Evolutionary conservation across 305 asterid genomes (phyloP).

Genomic region (Ajuga reptans): DNA sequence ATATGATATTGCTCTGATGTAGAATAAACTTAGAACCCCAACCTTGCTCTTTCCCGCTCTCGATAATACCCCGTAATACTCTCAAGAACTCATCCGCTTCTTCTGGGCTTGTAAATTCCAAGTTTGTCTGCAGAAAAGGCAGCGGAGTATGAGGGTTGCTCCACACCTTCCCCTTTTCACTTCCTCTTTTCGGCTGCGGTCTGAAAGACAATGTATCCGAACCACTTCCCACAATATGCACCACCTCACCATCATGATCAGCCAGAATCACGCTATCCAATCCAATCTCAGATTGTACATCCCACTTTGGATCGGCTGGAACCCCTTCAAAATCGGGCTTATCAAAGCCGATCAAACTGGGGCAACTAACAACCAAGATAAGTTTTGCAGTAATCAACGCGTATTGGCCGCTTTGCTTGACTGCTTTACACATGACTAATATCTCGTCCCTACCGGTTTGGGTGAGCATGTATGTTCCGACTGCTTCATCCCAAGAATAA

Average conservation of each 20-base stretch:
- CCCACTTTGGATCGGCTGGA: slow-evolving; percentile 73
- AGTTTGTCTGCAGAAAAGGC: slow-evolving; percentile 60
- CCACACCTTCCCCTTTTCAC: slow-evolving; percentile 37
- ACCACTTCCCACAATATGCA: slow-evolving; percentile 82
- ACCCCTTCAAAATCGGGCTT: slow-evolving; percentile 66
- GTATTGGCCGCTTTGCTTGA: slow-evolving; percentile 53
- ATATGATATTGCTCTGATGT: slow-evolving; percentile 55
- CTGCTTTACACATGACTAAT: slow-evolving; percentile 62
- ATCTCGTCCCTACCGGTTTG: slow-evolving; percentile 51
- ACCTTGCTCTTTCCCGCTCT: slow-evolving; percentile 62
- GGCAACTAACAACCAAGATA: slow-evolving; percentile 61
- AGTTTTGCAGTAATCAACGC: slow-evolving; percentile 53
- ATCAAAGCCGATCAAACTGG: slow-evolving; percentile 50
- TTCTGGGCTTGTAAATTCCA: slow-evolving; percentile 41
- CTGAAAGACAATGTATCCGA: slow-evolving; percentile 41
- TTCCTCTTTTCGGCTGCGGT: slow-evolving; percentile 41
- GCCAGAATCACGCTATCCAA: slow-evolving; percentile 71
- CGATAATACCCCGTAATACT: slow-evolving; percentile 48
- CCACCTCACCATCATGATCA: slow-evolving; percentile 53
- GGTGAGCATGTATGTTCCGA: slow-evolving; percentile 63
- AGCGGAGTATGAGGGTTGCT: slow-evolving; percentile 38
- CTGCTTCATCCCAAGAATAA: slow-evolving; percentile 94
- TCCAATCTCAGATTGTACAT: slow-evolving; percentile 50
- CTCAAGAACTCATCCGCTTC: slow-evolving; percentile 61
- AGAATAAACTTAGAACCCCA: slow-evolving; percentile 47